A percentile compares a stretch with the other conserved stretches of the same genome.
These are phyloP conservation scores for Carpinus fangiana DNA, from an alignment of 306 rosid species.

Conservation along the genomic window DNA sequence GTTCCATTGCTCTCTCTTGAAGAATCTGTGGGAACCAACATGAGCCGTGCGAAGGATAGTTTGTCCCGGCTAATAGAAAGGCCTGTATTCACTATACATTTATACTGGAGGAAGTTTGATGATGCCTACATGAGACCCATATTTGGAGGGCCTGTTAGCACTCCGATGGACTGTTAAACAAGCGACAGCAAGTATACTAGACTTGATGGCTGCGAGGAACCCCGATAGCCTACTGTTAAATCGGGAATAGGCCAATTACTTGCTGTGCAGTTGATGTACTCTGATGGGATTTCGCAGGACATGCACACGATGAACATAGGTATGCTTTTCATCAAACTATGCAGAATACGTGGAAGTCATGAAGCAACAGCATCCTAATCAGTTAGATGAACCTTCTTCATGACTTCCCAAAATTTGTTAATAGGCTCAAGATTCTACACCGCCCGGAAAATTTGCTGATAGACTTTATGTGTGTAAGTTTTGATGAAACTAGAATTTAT, in stretches of 20 bases:
- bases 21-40: constrained; percentile 63
- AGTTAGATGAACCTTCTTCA: background rate
- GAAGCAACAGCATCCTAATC: background rate
- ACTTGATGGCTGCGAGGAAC: constrained; percentile 2
- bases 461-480: background rate
- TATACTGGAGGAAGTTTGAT: constrained; percentile 84
- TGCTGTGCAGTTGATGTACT: background rate
- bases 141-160: constrained; percentile 67
- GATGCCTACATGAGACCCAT: constrained; percentile 89
- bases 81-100: constrained; percentile 72
- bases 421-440: background rate
- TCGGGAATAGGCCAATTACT: background rate
- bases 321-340: too few species aligned
- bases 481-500: background rate
- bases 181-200: background rate
- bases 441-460: background rate
- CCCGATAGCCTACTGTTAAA: constrained; percentile 4
- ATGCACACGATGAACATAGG: too few species aligned
- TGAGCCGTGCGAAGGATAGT: constrained; percentile 73
- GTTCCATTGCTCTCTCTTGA: constrained; percentile 71
- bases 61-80: constrained; percentile 75
- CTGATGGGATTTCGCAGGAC: background rate
- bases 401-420: background rate
- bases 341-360: background rate
- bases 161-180: constrained; percentile 34